Conservation (phyloP, 1,284 basidiomycete species). For the Volvariella volvacea region DNA sequence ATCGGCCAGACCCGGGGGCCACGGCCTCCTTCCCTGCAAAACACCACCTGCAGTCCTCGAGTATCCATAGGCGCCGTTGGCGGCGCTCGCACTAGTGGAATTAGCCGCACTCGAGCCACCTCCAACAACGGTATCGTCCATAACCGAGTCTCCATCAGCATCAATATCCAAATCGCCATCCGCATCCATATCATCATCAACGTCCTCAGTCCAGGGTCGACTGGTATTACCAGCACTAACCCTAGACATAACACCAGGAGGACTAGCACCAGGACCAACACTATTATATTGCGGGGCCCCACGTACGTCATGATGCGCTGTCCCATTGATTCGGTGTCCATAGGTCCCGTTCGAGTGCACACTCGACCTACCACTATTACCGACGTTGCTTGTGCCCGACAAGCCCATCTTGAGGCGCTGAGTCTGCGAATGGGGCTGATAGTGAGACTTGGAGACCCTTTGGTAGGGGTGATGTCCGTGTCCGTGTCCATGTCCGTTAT, state of each 20-base stretch:
- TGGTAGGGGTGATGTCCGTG: no score
- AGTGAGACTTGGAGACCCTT: conserved; percentile 1
- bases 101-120: background rate
- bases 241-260: conserved; percentile 1
- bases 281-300: background rate
- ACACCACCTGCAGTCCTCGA: conserved; percentile 4
- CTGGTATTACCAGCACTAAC: background rate
- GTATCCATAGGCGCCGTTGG: conserved; percentile 1
- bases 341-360: no score
- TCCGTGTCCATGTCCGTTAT: conserved; percentile 5
- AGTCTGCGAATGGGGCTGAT: background rate
- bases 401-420: no score
- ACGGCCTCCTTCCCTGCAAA: conserved; percentile 22
- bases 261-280: background rate
- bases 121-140: conserved; percentile 1
- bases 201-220: conserved; percentile 5
- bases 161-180: conserved; percentile 18
- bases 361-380: no score
- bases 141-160: conserved; percentile 11
- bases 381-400: no score
- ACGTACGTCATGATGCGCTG: conserved; percentile 2
- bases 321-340: no score
- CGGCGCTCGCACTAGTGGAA: background rate
- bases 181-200: conserved; percentile 10
- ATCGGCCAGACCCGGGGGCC: conserved; percentile 42